Evolutionary conservation across 2,329 filamentous ascomycete genomes (phyloP).

Genomic region (Cercospora sp.): DNA sequence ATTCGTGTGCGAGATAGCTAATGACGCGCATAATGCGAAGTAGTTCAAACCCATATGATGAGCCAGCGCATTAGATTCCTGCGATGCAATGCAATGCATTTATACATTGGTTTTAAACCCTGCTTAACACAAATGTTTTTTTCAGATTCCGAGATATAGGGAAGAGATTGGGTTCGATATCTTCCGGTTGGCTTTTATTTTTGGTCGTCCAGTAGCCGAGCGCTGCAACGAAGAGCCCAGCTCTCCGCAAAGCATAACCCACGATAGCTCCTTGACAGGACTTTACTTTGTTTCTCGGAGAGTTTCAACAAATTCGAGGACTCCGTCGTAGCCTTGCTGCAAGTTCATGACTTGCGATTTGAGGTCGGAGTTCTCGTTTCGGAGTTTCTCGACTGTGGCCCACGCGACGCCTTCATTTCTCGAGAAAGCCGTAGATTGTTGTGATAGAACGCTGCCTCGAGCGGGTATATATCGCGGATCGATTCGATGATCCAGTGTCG

Average conservation of each 20-base stretch:
- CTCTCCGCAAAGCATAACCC: background rate
- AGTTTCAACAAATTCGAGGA: constrained; percentile 4
- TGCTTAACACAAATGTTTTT: background rate
- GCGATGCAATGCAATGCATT: background rate
- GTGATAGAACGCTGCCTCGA: constrained; percentile 13
- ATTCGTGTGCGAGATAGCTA: background rate
- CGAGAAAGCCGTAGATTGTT: constrained; percentile 29
- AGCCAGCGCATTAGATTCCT: background rate
- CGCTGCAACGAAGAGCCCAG: constrained; percentile 1
- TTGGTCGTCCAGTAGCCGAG: background rate
- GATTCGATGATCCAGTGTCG: constrained; percentile 35
- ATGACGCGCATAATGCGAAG: background rate
- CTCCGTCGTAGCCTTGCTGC: constrained; percentile 41
- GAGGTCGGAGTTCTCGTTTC: constrained; percentile 57
- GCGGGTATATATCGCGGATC: constrained; percentile 15
- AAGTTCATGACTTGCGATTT: constrained; percentile 56
- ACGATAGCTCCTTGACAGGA: background rate
- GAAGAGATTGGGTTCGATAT: background rate
- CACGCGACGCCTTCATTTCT: constrained; percentile 51
- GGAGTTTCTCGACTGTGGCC: constrained; percentile 52
- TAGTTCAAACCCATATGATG: background rate
- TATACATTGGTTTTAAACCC: background rate
- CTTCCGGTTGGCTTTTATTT: background rate
- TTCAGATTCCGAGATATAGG: background rate
- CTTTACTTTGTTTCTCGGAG: background rate